These are phyloP conservation scores for Mrakia blollopis DNA, from an alignment of 768 basidiomycete species.

Conservation along the genomic window DNA sequence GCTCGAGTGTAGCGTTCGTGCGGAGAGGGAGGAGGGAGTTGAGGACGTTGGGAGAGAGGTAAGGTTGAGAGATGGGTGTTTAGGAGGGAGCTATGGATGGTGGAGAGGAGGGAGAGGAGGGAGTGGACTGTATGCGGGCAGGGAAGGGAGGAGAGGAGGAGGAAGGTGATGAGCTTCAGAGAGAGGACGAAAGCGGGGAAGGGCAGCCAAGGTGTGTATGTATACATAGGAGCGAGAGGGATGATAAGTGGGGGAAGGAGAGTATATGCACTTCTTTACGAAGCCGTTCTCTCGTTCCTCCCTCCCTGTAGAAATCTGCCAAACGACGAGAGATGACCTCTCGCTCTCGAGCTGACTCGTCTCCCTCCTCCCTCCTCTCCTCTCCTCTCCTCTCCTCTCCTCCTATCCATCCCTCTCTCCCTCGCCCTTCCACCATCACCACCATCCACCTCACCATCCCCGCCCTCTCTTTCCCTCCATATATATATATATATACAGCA, in stretches of 20 bases:
- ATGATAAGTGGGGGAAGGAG: too few species aligned
- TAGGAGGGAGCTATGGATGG: constrained; percentile 20
- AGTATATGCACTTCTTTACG: too few species aligned
- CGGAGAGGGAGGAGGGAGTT: constrained; percentile 2
- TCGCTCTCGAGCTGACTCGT: too few species aligned
- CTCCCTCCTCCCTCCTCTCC: not conserved
- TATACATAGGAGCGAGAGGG: too few species aligned
- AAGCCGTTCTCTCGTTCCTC: too few species aligned
- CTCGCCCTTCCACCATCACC: not conserved
- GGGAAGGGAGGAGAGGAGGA: not conserved
- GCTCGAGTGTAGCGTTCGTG: constrained; percentile 32
- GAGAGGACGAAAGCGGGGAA: not conserved
- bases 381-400: not conserved
- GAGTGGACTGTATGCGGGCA: constrained; percentile 15
- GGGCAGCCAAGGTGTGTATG: too few species aligned
- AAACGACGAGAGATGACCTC: too few species aligned
- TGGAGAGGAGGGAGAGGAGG: constrained; percentile 21
- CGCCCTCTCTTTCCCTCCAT: not conserved
- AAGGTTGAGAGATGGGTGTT: constrained; percentile 7
- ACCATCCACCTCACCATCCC: not conserved
- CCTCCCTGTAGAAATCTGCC: too few species aligned
- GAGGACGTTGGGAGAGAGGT: constrained; percentile 5
- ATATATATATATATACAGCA: too few species aligned
- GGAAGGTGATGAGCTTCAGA: not conserved
- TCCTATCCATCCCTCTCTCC: not conserved